Evolutionary conservation across 2,329 filamentous ascomycete genomes (phyloP).

Genomic region (Fonsecaea monophora): DNA sequence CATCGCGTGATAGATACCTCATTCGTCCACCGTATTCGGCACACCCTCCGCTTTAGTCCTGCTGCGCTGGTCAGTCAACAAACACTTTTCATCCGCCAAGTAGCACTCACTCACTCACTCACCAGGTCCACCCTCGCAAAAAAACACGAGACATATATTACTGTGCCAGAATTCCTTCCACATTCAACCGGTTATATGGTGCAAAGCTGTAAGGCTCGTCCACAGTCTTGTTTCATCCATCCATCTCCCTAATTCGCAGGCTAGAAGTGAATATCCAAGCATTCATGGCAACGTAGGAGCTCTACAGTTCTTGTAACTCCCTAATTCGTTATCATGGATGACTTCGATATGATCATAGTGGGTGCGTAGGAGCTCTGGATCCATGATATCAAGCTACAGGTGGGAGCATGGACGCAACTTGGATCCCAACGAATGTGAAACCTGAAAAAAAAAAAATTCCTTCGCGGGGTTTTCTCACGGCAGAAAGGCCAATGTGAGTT

Average conservation of each 20-base stretch:
- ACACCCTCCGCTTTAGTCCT: background rate
- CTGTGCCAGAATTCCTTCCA: background rate
- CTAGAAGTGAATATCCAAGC: background rate
- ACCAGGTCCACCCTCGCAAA: background rate
- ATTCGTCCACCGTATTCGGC: background rate
- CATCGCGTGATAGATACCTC: background rate
- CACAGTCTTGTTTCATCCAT: background rate
- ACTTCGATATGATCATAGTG: conserved; percentile 1
- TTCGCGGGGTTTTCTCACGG: conserved; percentile 1
- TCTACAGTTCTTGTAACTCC: background rate
- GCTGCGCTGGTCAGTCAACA: background rate
- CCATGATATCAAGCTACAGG: background rate
- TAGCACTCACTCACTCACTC: background rate
- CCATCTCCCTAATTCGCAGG: conserved; percentile 2
- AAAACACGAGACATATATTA: background rate
- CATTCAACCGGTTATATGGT: conserved; percentile 2
- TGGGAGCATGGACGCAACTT: background rate
- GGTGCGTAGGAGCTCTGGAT: conserved; percentile 9
- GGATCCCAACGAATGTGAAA: background rate
- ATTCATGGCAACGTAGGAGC: conserved; percentile 4
- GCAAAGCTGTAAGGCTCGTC: background rate
- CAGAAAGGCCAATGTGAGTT: background rate
- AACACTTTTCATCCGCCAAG: background rate
- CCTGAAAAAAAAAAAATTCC: background rate
- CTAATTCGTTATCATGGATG: background rate